Evolutionary conservation across 345 rosid species (phyloP), one percentile per base, ranked within the genome.

Genomic region (Euphorbia tirucalli): DNA sequence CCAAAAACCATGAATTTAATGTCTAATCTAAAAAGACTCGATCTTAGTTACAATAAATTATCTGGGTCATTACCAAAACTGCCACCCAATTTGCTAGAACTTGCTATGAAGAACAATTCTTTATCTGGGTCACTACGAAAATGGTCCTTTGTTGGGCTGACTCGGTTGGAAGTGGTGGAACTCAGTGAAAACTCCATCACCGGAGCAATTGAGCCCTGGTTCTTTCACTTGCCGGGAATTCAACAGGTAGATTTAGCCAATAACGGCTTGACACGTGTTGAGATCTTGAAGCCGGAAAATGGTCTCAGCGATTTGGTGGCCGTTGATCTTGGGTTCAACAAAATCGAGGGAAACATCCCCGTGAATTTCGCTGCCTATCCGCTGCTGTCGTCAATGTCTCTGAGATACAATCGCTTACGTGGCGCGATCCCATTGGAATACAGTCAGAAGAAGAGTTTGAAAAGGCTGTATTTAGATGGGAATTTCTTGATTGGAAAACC

Each of bases 401-500:
- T 91, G 72, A 84, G 98, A 21, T 84, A 88, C 78, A 91, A 94
- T 71, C 63, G 81, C 52, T 78, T 94, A 55, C 90, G 88, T 52
- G 97, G 97, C 63, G 75, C 57, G 27, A 92, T 94, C 32, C 97
- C 97, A 56, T 7, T 77, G 78, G 93, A 77, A 48, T 87, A 80
- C 75, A 85, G 95, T 69, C 48, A 64, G 69, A 86, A 87, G 70
- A 61, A 79, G 81, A 72, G 85, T 8, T 50, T 94, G 61, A 84
- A 81, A 79, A 57, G 97, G 82, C 31, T 94, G 80, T 94, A 80
- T 72, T 55, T 92, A 30, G 96, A 94, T 24, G 97, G 97, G 61
- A 94, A 94, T 70, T 94, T 78, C 81, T 75, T 94, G 71, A 86
- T 77, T 27, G 98, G 98, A 27, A 94, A 85, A 76, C 88, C 97